phyloP scores from a whole-genome alignment of 495 filamentous ascomycete species.

The Collariella sp. region DNA sequence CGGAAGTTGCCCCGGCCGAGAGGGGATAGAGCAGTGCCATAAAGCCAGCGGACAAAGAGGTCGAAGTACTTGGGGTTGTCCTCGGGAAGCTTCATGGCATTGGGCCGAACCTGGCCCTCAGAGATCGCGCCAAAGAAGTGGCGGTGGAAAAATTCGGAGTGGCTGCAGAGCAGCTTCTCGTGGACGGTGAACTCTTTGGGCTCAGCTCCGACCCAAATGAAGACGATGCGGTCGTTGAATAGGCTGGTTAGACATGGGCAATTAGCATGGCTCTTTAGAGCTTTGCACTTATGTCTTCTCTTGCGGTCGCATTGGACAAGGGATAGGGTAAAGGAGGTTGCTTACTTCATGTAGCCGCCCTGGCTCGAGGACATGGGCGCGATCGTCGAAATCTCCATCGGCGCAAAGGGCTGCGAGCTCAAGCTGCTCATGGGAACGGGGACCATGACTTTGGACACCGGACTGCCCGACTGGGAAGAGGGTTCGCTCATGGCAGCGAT shows the following conservation, averaged over 20 bases:
- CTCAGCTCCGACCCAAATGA: slow-evolving; percentile 12
- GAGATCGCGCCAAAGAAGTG: slow-evolving; percentile 2
- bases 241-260: slow-evolving; percentile 1
- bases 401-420: too few relatives aligned
- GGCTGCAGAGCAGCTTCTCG: slow-evolving; percentile 18
- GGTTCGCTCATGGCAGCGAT: too few relatives aligned
- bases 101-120: not conserved
- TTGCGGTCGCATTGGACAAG: too few relatives aligned
- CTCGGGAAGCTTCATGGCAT: slow-evolving; percentile 13
- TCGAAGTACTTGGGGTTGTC: slow-evolving; percentile 19
- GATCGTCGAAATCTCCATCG: too few relatives aligned
- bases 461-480: too few relatives aligned
- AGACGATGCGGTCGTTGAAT: slow-evolving; percentile 21
- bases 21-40: slow-evolving; percentile 20
- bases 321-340: too few relatives aligned
- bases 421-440: too few relatives aligned
- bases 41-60: slow-evolving; percentile 24
- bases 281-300: too few relatives aligned
- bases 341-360: too few relatives aligned
- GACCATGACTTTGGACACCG: too few relatives aligned
- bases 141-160: slow-evolving; percentile 19
- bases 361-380: too few relatives aligned
- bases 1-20: slow-evolving; percentile 7
- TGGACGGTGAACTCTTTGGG: slow-evolving; percentile 18
- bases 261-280: too few relatives aligned